These are phyloP conservation scores for Glomus cerebriforme DNA, from an alignment of 192 early-diverging fungal species.

Conservation along the genomic window DNA sequence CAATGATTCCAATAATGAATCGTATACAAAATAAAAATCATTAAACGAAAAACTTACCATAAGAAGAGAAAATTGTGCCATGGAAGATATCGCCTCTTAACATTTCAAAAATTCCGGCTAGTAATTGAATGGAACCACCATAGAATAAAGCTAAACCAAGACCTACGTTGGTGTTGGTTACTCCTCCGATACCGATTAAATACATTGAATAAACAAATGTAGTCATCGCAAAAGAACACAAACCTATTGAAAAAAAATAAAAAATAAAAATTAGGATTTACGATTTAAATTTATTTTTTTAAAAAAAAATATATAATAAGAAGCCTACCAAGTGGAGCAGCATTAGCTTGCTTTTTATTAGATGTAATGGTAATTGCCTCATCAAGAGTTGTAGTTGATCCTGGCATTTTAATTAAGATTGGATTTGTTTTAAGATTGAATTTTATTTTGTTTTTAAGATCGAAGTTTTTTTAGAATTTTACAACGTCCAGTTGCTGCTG, in stretches of 20 bases:
- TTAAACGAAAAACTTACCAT: slow-evolving; percentile 32
- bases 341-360: not conserved
- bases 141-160: slow-evolving; percentile 70
- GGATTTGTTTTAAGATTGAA: too few relatives aligned
- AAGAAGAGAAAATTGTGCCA: slow-evolving; percentile 74
- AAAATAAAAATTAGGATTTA: not conserved
- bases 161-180: slow-evolving; percentile 55
- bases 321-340: not conserved
- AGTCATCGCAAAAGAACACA: slow-evolving; percentile 61
- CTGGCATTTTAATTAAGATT: not conserved
- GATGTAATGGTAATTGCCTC: not conserved
- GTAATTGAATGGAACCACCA: slow-evolving; percentile 72
- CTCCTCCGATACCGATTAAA: slow-evolving; percentile 68
- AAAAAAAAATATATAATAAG: not conserved
- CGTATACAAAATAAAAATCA: not conserved
- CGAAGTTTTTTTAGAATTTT: too few relatives aligned
- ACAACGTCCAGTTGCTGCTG: too few relatives aligned
- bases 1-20: not conserved
- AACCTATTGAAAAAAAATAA: slow-evolving; percentile 27
- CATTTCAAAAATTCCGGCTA: slow-evolving; percentile 85
- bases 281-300: not conserved
- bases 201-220: slow-evolving; percentile 69
- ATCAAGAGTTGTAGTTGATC: not conserved
- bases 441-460: too few relatives aligned
- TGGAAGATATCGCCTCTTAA: slow-evolving; percentile 75